Conservation (phyloP, 2,329 filamentous ascomycete genomes). For the Tolypocladium cylindrosporum region DNA sequence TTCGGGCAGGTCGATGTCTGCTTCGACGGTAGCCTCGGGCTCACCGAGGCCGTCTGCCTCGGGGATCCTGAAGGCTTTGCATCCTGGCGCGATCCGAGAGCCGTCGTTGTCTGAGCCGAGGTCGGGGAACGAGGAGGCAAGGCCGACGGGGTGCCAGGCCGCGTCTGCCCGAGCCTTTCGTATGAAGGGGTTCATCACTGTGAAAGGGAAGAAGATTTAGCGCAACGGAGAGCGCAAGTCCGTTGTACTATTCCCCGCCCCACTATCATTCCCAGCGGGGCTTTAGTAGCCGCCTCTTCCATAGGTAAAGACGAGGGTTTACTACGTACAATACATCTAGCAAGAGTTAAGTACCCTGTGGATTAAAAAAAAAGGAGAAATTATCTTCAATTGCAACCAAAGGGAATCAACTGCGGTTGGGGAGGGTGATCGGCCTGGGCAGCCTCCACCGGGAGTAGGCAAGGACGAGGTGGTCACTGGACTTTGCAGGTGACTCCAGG, state of each 20-base stretch:
- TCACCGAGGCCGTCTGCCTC: constrained; percentile 24
- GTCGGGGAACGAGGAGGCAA: constrained; percentile 44
- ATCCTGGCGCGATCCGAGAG: constrained; percentile 32
- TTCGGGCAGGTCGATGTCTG: constrained; percentile 18
- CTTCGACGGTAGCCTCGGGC: constrained; percentile 24
- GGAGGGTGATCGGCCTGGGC: no score
- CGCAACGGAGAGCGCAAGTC: neutral
- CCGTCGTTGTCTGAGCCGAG: constrained; percentile 29
- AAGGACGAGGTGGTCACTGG: no score
- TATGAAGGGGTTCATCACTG: constrained; percentile 14
- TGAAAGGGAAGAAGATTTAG: neutral
- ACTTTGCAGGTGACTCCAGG: no score
- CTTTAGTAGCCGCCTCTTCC: neutral
- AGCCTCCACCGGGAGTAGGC: no score
- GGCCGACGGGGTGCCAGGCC: constrained; percentile 45
- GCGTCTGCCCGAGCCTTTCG: constrained; percentile 5
- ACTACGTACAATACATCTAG: no score
- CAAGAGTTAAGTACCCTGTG: no score
- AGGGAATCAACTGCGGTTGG: no score
- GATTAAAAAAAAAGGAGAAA: no score
- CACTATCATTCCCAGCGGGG: neutral
- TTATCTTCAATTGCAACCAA: no score
- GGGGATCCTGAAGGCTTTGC: constrained; percentile 47
- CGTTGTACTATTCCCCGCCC: neutral
- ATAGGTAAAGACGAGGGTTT: no score